These are phyloP conservation scores for Vinca major DNA, from an alignment of 305 asterid genomes.

Conservation along the genomic window DNA sequence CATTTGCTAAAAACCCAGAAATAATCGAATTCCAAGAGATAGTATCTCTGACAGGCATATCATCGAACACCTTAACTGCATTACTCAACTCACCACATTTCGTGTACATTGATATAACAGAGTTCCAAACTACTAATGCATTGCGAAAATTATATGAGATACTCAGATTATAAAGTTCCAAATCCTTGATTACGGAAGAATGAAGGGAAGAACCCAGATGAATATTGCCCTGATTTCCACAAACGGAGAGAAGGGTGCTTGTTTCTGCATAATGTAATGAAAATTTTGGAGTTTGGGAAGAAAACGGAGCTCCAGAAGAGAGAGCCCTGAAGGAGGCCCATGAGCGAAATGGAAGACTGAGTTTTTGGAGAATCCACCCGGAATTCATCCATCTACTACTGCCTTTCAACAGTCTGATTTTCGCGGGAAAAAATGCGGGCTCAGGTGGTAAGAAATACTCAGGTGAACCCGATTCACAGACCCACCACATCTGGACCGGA, in stretches of 20 bases:
- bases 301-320: constrained; percentile 14
- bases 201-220: constrained; percentile 58
- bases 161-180: constrained; percentile 20
- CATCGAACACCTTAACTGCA: constrained; percentile 64
- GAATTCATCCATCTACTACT: constrained; percentile 29
- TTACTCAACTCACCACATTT: constrained; percentile 30
- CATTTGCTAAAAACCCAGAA: constrained; percentile 52
- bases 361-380: constrained; percentile 16
- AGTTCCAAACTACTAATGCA: constrained; percentile 39
- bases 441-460: too few relatives aligned
- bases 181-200: constrained; percentile 48
- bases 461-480: too few relatives aligned
- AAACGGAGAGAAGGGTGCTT: constrained; percentile 34
- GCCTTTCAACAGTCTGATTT: too few relatives aligned
- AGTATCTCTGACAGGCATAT: constrained; percentile 54
- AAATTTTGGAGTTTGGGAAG: constrained; percentile 18
- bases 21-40: constrained; percentile 78
- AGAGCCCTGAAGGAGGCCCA: constrained; percentile 18
- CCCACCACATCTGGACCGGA: too few relatives aligned
- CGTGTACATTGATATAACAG: constrained; percentile 41
- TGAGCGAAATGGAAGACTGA: constrained; percentile 5
- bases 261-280: constrained; percentile 25
- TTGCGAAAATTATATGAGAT: constrained; percentile 5
- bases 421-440: too few relatives aligned
- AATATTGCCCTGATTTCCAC: constrained; percentile 46